phyloP scores from a whole-genome alignment of 306 rosid species.

The Begonia loranthoides region DNA sequence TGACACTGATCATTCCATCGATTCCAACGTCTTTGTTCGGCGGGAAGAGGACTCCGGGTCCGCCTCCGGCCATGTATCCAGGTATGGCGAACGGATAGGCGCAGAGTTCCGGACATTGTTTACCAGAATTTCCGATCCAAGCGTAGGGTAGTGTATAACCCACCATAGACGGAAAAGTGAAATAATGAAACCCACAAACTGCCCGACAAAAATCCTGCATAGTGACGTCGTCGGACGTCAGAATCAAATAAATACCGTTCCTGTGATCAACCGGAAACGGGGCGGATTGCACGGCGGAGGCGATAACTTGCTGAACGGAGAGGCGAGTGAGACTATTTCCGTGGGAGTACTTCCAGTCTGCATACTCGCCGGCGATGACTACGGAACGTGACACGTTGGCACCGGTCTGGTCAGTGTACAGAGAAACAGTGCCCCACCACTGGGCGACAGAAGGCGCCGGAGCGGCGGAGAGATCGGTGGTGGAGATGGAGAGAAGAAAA shows the following conservation, averaged over 20 bases:
- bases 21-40: slow-evolving; percentile 36
- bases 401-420: slow-evolving; percentile 83
- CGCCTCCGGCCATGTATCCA: slow-evolving; percentile 64
- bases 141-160: slow-evolving; percentile 86
- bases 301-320: slow-evolving; percentile 61
- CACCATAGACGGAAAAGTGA: slow-evolving; percentile 81
- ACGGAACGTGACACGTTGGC: slow-evolving; percentile 68
- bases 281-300: slow-evolving; percentile 48
- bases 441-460: slow-evolving; percentile 64
- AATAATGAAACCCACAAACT: slow-evolving; percentile 87
- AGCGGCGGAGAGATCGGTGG: slow-evolving; percentile 12
- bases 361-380: slow-evolving; percentile 50
- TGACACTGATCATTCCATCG: slow-evolving; percentile 54
- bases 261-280: slow-evolving; percentile 75
- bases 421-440: slow-evolving; percentile 79
- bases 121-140: slow-evolving; percentile 83
- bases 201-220: slow-evolving; percentile 86
- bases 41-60: slow-evolving; percentile 45
- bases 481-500: slow-evolving; percentile 51
- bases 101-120: slow-evolving; percentile 86
- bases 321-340: slow-evolving; percentile 58
- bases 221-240: slow-evolving; percentile 54
- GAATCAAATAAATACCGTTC: slow-evolving; percentile 60
- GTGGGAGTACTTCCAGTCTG: slow-evolving; percentile 44
- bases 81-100: slow-evolving; percentile 88